Base-by-base conservation (phyloP, 1,139 yeast species). In the Kurtzmaniella quercitrusa region DNA sequence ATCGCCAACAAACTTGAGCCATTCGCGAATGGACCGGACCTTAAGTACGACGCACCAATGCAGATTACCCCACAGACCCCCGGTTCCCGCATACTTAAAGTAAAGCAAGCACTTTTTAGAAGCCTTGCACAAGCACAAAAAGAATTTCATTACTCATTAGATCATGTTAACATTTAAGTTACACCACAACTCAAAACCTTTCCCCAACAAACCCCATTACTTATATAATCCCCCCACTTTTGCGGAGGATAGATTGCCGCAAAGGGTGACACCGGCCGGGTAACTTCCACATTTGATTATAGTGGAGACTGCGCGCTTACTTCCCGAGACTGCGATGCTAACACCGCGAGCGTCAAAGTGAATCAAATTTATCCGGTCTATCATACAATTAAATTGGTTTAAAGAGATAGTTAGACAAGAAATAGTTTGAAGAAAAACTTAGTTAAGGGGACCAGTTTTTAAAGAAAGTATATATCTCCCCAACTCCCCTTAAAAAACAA, bases 1-100 rank as follows among this genome's bases (percentile, higher is more conserved):
- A 44, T 71, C n/a, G 57, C 57, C 3, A 42, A 42, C 3, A 20
- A 17, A 17, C 14, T 14, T 11, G 14, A 5, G 30, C 30, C 30
- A 5, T 5, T 26, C 30, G 30, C 4, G 30, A 26, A 5, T 5
- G 30, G 11, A 21, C 26, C 26, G 26, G 11, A 7, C 26, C 26
- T 26, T 9, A 14, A 26, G 9, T 14, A 26, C 9, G 30, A 26
- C 30, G 30, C 30, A 26, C 4, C n/a, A 26, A 14, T 26, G 30
- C 30, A 26, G 30, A 26, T 26, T 26, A 26, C 30, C 30, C 30
- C 30, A 26, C 30, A 26, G n/a, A 26, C 30, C 30, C 30, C 30
- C 30, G 12, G 30, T 6, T 26, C 6, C 30, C 30, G 14, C 9
- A 9, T 26, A 26, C n/a, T 26, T 12, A 26, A 9, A 9, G 30